A percentile compares a stretch with the other conserved stretches of the same genome.
Conservation (phyloP, 331 rosid species). For the Acacia pycnantha region DNA sequence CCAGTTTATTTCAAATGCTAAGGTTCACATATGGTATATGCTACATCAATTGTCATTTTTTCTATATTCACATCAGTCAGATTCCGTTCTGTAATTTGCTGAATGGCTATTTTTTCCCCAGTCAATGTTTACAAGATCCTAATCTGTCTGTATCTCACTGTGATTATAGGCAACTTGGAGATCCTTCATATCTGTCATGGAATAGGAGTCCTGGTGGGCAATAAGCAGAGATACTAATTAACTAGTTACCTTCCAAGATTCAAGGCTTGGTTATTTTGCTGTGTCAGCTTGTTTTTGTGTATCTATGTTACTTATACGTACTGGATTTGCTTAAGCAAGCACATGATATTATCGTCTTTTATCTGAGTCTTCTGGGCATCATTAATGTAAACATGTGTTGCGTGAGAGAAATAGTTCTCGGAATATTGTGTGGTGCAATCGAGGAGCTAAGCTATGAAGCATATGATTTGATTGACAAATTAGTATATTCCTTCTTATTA, state of each 20-base stretch:
- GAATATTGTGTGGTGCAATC: too few relatives aligned
- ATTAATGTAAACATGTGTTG: constrained; percentile 26
- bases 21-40: neutral
- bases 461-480: too few relatives aligned
- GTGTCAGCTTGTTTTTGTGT: constrained; percentile 36
- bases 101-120: neutral
- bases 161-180: constrained; percentile 88
- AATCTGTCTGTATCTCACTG: neutral
- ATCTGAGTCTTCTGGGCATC: neutral
- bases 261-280: constrained; percentile 14
- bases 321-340: constrained; percentile 23
- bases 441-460: too few relatives aligned
- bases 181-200: constrained; percentile 94
- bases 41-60: neutral
- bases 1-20: neutral
- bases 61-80: neutral
- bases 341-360: neutral
- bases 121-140: neutral
- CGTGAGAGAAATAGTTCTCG: neutral
- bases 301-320: constrained; percentile 20
- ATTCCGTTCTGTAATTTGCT: neutral
- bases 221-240: constrained; percentile 36
- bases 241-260: constrained; percentile 8
- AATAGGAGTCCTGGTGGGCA: constrained; percentile 82
- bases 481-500: too few relatives aligned